Base-by-base conservation (phyloP, 2,329 filamentous ascomycete genomes). In the Simplicillium aogashimaense region DNA sequence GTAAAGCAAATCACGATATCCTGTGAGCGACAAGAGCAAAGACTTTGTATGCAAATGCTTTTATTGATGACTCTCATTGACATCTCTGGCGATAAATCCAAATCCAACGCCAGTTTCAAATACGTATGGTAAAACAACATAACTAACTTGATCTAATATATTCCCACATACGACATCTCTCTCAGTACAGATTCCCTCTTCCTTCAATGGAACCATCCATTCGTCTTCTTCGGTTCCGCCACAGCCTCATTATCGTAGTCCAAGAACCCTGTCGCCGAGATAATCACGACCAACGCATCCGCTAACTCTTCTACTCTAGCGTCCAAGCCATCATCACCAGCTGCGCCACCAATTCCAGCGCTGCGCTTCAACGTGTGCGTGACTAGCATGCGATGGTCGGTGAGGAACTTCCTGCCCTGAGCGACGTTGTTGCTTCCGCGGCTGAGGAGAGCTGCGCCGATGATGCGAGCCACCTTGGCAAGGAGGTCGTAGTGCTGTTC, bases 331-430 rank as follows among this genome's bases (percentile, higher is more conserved):
- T 53, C 54, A 36, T 63, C 59, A 28, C 50, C 55, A 36, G 53
- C 60, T 2, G 59, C 59, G 6, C 57, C 63, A 31, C 84, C 83
- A 42, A 94, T 84, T 36, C 85, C 85, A 0, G 86, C 86, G 50
- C 85, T 86, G 49, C 88, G 74, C 67, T 98, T 98, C 53, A 98
- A 85, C 15, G 94, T 81, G 35, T 88, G 84, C 47, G 92, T 78
- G 52, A 97, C 86, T 42, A 89, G 78, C 58, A 82, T 78, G 45
- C 90, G 74, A 58, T 95, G 87, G 47, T 92, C 83, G 6, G 75
- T 73, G 44, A 98, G 67, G 63, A 98, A 98, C 29, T 72, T 72
- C 41, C 84, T 77, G 1, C 83, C 88, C 55, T 89, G 85, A 32
- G 81, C 73, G 32, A 89, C 76, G 57, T 94, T 95, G 53, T 94